Base-by-base conservation (phyloP, 306 rosid genomes). In the Castanea sativa region DNA sequence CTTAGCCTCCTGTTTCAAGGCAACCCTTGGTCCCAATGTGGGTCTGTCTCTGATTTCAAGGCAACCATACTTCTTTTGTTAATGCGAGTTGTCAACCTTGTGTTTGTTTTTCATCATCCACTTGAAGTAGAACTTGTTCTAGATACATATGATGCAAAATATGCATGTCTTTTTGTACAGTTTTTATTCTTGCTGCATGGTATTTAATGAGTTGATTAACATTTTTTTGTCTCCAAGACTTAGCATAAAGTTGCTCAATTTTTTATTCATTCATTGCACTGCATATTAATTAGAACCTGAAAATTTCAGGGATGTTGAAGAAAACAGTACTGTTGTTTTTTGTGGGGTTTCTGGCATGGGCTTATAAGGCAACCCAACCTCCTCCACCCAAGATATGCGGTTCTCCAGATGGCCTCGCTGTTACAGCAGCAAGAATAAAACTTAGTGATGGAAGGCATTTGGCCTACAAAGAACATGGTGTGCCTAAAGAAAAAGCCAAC, bases 381-480 rank as follows among this genome's bases (percentile, higher is more conserved):
- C 94, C 93, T 80, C 88, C 94, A 25, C 80, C 90, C 9, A 93
- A 90, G 81, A 85, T 74, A 79, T 93, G 98, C 75, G 98, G 99
- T 69, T 82, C 96, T 76, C 80, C 89, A 10, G 89, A 78, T 76
- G 98, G 97, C 29, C 96, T 88, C 3, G 88, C 90, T 33, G 67
- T 93, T 75, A 95, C 98, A 45, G 94, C 93, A 41, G 75, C 88
- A 19, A 89, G 96, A 84, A 86, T 91, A 79, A 90, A 90, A 81
- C 89, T 95, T 59, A 89, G 92, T 73, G 98, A 95, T 84, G 98
- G 97, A 78, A 90, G 99, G 73, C 84, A 91, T 89, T 85, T 93
- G 85, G 97, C 99, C 25, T 96, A 90, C 89, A 83, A 88, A 73
- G 98, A 93, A 87, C 80, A 89, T 19, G 99, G 99, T 35, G 89